phyloP scores from a whole-genome alignment of 768 basidiomycete genomes.

The Paxillus involutus region DNA sequence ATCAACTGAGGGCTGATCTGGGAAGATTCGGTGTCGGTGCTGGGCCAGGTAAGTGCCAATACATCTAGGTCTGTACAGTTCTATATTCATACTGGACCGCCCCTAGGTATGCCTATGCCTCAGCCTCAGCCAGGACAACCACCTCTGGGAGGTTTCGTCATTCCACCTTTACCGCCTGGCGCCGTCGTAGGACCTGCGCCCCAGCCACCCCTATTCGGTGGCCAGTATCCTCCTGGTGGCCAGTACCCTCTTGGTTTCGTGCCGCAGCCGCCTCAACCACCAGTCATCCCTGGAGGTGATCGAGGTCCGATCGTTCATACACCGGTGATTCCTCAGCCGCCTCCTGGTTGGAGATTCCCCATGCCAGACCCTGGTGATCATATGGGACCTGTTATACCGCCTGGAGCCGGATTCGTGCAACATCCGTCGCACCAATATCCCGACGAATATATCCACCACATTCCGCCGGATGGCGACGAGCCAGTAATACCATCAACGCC shows the following conservation, averaged over 20 bases:
- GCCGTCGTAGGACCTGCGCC: conserved; percentile 8
- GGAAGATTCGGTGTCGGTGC: conserved; percentile 46
- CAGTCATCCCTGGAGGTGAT: conserved; percentile 21
- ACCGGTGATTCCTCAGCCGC: conserved; percentile 28
- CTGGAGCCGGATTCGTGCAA: conserved; percentile 20
- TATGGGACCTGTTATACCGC: conserved; percentile 37
- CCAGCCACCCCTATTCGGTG: conserved; percentile 14
- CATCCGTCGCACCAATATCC: conserved; percentile 6
- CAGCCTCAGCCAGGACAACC: conserved; percentile 14
- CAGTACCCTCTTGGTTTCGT: conserved; percentile 16
- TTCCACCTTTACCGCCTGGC: conserved; percentile 23
- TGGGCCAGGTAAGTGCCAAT: conserved; percentile 33
- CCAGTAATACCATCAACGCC: conserved; percentile 23
- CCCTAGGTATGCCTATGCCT: conserved; percentile 26
- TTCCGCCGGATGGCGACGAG: conserved; percentile 14
- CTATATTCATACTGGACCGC: conserved; percentile 1
- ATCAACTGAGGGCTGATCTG: conserved; percentile 43
- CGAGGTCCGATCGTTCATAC: conserved; percentile 3
- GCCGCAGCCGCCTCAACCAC: conserved; percentile 16
- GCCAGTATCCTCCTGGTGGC: conserved; percentile 4
- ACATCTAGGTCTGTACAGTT: neutral
- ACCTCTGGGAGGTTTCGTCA: conserved; percentile 12
- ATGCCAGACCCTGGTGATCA: conserved; percentile 27
- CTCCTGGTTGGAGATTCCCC: conserved; percentile 7
- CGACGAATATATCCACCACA: conserved; percentile 3